Evolutionary conservation across 2,329 filamentous ascomycete species (phyloP).

Genomic region (Dothideomycetes sp.): DNA sequence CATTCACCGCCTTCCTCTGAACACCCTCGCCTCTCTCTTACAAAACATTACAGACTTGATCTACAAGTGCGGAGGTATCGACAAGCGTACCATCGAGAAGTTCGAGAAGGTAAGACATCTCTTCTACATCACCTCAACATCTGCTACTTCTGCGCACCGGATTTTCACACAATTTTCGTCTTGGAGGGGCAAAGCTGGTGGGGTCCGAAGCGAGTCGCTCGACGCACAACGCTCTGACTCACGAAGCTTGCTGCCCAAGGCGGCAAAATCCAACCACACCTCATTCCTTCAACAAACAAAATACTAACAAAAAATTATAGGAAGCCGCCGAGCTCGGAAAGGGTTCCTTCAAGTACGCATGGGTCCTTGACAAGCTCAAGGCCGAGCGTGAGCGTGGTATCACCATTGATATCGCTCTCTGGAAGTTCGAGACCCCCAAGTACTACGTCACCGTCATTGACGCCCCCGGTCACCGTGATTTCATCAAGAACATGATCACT

Average conservation of each 20-base stretch:
- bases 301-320: conserved; percentile 32
- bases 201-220: conserved; percentile 10
- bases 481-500: conserved; percentile 99
- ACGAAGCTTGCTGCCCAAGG: conserved; percentile 1
- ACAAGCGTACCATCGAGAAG: conserved; percentile 99
- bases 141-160: conserved; percentile 5
- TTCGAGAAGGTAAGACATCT: conserved; percentile 83
- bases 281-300: conserved; percentile 16
- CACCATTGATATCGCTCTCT: conserved; percentile 99
- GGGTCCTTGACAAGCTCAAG: conserved; percentile 99
- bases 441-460: conserved; percentile 97
- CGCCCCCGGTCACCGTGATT: conserved; percentile 99
- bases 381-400: conserved; percentile 99
- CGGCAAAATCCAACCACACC: conserved; percentile 3
- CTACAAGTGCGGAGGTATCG: conserved; percentile 99
- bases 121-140: conserved; percentile 8
- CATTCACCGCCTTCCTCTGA: conserved; percentile 19
- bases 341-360: conserved; percentile 99
- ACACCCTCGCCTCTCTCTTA: conserved; percentile 42
- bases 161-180: conserved; percentile 5
- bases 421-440: conserved; percentile 99
- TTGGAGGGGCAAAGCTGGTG: conserved; percentile 10
- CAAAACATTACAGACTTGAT: conserved; percentile 86
- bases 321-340: conserved; percentile 99
- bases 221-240: conserved; percentile 11